Base-by-base conservation (phyloP, 1,139 yeast genomes). In the Saccharomyces hybrid region DNA sequence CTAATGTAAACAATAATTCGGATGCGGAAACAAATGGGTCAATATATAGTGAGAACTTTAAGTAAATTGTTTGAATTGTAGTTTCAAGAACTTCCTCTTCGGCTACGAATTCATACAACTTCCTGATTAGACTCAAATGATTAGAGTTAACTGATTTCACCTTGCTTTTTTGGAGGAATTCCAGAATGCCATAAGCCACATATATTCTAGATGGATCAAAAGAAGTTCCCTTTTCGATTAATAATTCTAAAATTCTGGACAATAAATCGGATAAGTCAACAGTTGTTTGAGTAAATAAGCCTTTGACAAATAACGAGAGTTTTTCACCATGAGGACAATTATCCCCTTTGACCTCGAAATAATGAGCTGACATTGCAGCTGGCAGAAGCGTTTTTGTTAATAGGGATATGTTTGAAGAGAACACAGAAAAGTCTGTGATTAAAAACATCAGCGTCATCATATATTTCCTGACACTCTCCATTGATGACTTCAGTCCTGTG, bases 181-280 rank as follows among this genome's bases (percentile, higher is more conserved):
- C 62, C 11, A 80, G 64, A 9, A 88, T 63, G 6, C 95, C 96
- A 32, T 74, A 70, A 1, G 82, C 65, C 2, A 86, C 70, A 61
- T 81, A 86, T 1, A 86, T 77, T 66, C 89, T 79, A 0, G 93
- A 81, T 1, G 91, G 88, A 59, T 84, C 95, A 70, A 82, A 89
- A 0, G 84, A 71, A 7, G 79, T 77, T 51, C 79, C 78, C 26
- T 75, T 67, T 4, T 75, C 75, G 31, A 72, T 75, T 50, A 87
- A 67, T 1, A 81, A 77, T 7, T 69, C 69, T 49, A 86, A 67
- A 5, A 84, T 63, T 1, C 78, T 54, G 2, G 56, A 46, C 2
- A 68, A 54, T 14, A 75, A 60, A 9, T 60, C 63, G 1, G 65
- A 73, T 8, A 69, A 48, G 13, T 34, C 49, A 20, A 54, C 49